Evolutionary conservation across 1,284 basidiomycete species (phyloP).

Genomic region (Fomitopsis betulina): DNA sequence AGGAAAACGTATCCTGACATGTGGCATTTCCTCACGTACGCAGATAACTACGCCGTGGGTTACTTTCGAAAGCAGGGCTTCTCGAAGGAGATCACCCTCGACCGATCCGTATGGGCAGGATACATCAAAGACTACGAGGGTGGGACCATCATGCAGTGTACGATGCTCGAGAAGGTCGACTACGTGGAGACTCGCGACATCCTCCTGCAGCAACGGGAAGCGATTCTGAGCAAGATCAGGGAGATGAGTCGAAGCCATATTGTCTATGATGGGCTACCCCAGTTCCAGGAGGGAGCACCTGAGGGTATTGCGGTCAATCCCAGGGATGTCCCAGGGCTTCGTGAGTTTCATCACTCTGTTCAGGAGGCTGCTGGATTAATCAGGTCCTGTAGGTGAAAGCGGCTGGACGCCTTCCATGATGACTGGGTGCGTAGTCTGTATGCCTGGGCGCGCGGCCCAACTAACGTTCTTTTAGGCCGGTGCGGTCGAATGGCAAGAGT

Average conservation of each 20-base stretch:
- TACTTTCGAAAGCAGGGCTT: constrained; percentile 99
- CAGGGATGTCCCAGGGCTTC: constrained; percentile 80
- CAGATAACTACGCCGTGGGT: constrained; percentile 98
- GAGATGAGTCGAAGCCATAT: constrained; percentile 86
- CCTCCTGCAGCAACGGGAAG: constrained; percentile 83
- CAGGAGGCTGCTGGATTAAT: constrained; percentile 5
- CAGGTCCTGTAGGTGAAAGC: constrained; percentile 61
- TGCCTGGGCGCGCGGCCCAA: background rate
- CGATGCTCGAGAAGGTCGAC: constrained; percentile 87
- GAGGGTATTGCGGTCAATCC: constrained; percentile 53
- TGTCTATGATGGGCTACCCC: constrained; percentile 77
- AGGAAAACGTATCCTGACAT: constrained; percentile 76
- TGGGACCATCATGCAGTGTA: constrained; percentile 99
- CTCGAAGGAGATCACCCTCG: constrained; percentile 93
- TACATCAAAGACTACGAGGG: constrained; percentile 99
- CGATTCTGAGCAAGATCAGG: constrained; percentile 86
- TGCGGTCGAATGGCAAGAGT: constrained; percentile 35
- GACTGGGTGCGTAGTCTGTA: constrained; percentile 53
- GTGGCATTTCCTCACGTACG: constrained; percentile 96
- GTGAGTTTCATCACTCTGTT: constrained; percentile 38
- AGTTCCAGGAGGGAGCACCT: constrained; percentile 62
- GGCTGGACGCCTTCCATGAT: constrained; percentile 92
- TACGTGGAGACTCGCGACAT: constrained; percentile 84
- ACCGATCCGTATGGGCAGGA: constrained; percentile 92
- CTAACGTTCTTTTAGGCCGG: constrained; percentile 1